Evolutionary conservation across 2,329 filamentous ascomycete species (phyloP).

Genomic region (Ophiostoma australiae): DNA sequence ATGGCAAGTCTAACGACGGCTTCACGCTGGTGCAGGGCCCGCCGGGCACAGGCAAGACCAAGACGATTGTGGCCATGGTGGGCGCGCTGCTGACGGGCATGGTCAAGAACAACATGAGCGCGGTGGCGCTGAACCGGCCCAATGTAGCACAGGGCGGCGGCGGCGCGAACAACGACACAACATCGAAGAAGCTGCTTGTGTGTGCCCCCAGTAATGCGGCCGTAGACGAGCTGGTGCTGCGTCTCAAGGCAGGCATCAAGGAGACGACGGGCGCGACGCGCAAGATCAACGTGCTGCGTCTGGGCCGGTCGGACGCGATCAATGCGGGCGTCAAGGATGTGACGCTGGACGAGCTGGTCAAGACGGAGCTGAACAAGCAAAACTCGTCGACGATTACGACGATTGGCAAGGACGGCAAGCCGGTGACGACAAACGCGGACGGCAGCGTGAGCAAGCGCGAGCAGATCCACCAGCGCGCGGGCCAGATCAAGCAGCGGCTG

Average conservation of each 20-base stretch:
- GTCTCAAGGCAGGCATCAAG: conserved; percentile 81
- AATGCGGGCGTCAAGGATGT: conserved; percentile 85
- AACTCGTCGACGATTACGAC: conserved; percentile 10
- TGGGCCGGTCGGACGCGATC: conserved; percentile 88
- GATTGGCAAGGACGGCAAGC: conserved; percentile 20
- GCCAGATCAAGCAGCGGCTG: conserved; percentile 70
- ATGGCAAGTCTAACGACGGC: conserved; percentile 89
- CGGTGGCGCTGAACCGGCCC: conserved; percentile 44
- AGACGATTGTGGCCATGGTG: conserved; percentile 95
- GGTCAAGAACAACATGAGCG: conserved; percentile 40
- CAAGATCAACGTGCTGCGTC: conserved; percentile 79
- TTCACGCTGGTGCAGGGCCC: conserved; percentile 96
- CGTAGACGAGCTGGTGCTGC: conserved; percentile 90
- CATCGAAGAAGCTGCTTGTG: conserved; percentile 79
- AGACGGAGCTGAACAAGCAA: conserved; percentile 53
- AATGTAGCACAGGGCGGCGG: conserved; percentile 31
- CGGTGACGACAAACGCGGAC: conserved; percentile 10
- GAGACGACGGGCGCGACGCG: conserved; percentile 66
- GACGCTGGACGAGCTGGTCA: conserved; percentile 87
- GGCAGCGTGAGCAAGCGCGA: conserved; percentile 48
- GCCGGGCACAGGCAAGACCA: conserved; percentile 95
- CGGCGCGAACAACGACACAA: conserved; percentile 33
- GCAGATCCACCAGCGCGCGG: conserved; percentile 58
- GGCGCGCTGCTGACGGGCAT: conserved; percentile 70
- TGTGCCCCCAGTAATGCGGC: conserved; percentile 98